Evolutionary conservation across 306 rosid species (phyloP).

Genomic region (Castanea mollissima): DNA sequence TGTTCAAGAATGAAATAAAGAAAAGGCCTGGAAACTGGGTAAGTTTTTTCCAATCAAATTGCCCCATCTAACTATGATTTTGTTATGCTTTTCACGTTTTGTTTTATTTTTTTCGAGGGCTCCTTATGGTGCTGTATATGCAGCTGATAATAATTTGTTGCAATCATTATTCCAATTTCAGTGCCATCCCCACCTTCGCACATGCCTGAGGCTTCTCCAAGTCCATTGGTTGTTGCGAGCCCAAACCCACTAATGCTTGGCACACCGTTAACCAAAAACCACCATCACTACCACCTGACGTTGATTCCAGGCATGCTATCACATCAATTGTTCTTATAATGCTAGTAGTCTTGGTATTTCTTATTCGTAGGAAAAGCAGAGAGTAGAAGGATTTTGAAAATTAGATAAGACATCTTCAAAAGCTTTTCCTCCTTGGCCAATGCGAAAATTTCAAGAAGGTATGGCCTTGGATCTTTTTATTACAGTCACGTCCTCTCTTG

Average conservation of each 20-base stretch:
- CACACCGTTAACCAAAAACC: slow-evolving; percentile 44
- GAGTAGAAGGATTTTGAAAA: slow-evolving; percentile 63
- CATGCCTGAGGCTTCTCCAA: slow-evolving; percentile 69
- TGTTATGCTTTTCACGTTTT: not conserved
- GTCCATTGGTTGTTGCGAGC: slow-evolving; percentile 64
- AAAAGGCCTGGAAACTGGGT: not conserved
- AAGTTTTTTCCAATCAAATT: not conserved
- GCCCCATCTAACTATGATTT: not conserved
- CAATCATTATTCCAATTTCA: slow-evolving; percentile 45
- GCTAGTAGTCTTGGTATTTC: slow-evolving; percentile 71
- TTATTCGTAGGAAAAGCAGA: slow-evolving; percentile 72
- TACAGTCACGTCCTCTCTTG: slow-evolving; percentile 14
- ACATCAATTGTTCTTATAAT: slow-evolving; percentile 64
- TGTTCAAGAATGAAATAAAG: not conserved
- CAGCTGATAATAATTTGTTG: slow-evolving; percentile 15
- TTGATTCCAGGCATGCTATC: slow-evolving; percentile 64
- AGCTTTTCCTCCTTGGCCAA: slow-evolving; percentile 47
- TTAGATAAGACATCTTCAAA: slow-evolving; percentile 49
- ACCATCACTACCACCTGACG: slow-evolving; percentile 64
- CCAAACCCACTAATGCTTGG: slow-evolving; percentile 59
- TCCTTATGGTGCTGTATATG: slow-evolving; percentile 7
- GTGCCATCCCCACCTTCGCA: slow-evolving; percentile 54
- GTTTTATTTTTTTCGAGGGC: not conserved
- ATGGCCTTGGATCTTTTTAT: slow-evolving; percentile 13
- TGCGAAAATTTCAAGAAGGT: slow-evolving; percentile 86